Base-by-base conservation (phyloP, 2,329 filamentous ascomycete species). In the Fusarium nematophilum region DNA sequence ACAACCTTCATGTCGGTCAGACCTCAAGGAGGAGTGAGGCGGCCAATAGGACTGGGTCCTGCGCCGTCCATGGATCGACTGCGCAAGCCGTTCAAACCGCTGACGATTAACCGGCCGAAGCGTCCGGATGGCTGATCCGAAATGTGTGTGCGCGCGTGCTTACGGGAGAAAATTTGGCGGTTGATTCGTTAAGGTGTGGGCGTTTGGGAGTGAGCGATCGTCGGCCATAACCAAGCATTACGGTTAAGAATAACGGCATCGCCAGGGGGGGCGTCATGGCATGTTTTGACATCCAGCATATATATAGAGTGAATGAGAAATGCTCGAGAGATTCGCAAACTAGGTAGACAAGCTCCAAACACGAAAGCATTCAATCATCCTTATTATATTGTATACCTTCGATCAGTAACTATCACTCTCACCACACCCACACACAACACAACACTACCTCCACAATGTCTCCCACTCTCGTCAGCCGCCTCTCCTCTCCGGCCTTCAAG, bases 51-150 rank as follows among this genome's bases (percentile, higher is more conserved):
- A 0, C 63, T 85, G 31, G 79, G 77, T 3, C 75, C 78, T 1
- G 77, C 83, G 26, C 75, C 80, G 34, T 79, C 81, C 0, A 78
- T 86, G 67, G 79, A 83, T 43, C 78, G 77, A 62, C 68, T 86
- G 42, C 76, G 77, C 49, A 84, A 80, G 66, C 84, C 84, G 6
- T 87, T 86, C 53, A 86, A 84, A 71, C 82, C 81, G 36, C 73
- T 86, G 63, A 86, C 82, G 9, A 80, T 86, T 15, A 82, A 79
- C 53, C 76, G 81, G 25, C 73, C 74, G 14, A 55, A 61, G 40
- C 69, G 69, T 3, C 72, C 69, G 11, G 42, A 50, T 29, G 53
- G 43, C 30, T 65, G 53, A 65, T 38, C 3, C 7, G 36, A 17
- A 29, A 33, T 55, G 21, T 21, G 21, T 21, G 21, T 21, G 21